These are phyloP conservation scores for Chlamydomonas applanata DNA, from an alignment of 139 green algal genomes.

Conservation along the genomic window DNA sequence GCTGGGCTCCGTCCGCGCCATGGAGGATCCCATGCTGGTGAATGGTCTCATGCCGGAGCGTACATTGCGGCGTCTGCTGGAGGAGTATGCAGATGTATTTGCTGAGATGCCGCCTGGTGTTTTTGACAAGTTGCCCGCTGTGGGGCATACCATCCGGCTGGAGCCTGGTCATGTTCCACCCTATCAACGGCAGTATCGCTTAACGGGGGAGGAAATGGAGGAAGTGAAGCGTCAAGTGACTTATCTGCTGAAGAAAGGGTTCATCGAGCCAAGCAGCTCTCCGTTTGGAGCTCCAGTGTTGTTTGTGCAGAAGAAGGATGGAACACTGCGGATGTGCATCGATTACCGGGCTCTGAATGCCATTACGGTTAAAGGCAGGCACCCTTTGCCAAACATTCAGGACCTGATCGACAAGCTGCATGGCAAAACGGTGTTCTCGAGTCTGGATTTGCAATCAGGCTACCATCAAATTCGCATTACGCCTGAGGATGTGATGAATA, in stretches of 20 bases:
- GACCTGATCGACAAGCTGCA: conserved; percentile 18
- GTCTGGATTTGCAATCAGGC: conserved; percentile 10
- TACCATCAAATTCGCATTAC: conserved; percentile 30
- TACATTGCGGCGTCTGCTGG: too few relatives aligned
- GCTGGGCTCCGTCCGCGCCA: too few relatives aligned
- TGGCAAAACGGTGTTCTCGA: conserved; percentile 5
- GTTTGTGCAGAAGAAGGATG: conserved; percentile 55
- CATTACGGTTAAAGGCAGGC: conserved; percentile 21
- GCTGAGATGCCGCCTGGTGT: too few relatives aligned
- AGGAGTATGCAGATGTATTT: too few relatives aligned
- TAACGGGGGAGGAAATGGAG: too few relatives aligned
- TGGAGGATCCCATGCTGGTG: too few relatives aligned
- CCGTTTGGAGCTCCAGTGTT: conserved; percentile 42
- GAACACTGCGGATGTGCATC: conserved; percentile 47
- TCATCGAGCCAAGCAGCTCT: conserved; percentile 20
- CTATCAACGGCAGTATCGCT: too few relatives aligned
- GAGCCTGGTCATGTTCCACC: too few relatives aligned
- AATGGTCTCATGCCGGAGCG: too few relatives aligned
- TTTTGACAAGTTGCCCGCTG: too few relatives aligned
- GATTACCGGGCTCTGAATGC: conserved; percentile 35
- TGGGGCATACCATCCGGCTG: too few relatives aligned
- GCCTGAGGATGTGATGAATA: conserved; percentile 32
- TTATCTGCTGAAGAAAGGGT: conserved; percentile 12
- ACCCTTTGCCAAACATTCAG: conserved; percentile 17
- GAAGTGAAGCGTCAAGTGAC: too few relatives aligned